A percentile compares a stretch with the other conserved stretches of the same genome.
Conservation (phyloP, 1,284 basidiomycete genomes). For the Fomitopsis schrenkii region DNA sequence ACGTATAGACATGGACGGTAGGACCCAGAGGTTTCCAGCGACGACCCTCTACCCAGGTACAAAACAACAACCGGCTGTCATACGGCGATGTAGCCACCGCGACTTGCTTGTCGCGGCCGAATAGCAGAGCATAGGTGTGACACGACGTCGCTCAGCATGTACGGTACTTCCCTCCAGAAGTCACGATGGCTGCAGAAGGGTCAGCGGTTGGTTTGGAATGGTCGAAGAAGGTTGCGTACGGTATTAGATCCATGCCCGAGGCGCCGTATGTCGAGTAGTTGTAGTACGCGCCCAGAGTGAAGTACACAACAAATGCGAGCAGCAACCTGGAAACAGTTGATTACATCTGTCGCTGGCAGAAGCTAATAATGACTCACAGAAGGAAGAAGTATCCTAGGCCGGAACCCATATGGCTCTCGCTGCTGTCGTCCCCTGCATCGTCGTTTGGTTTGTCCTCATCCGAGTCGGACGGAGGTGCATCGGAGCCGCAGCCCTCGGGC, state of each 20-base stretch:
- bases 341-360: background rate
- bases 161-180: conserved; percentile 85
- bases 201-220: conserved; percentile 7
- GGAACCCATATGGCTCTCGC: conserved; percentile 50
- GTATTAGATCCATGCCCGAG: conserved; percentile 73
- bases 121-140: conserved; percentile 72
- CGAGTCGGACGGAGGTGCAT: conserved; percentile 30
- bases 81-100: conserved; percentile 74
- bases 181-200: conserved; percentile 63
- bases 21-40: background rate
- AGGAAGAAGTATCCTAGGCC: conserved; percentile 83
- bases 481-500: conserved; percentile 46
- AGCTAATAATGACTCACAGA: conserved; percentile 47
- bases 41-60: background rate
- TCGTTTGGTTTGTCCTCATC: conserved; percentile 26
- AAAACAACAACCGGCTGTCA: conserved; percentile 29
- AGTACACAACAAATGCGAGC: conserved; percentile 63
- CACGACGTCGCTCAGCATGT: conserved; percentile 72
- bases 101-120: conserved; percentile 57
- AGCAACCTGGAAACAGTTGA: conserved; percentile 44
- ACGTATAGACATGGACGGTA: background rate
- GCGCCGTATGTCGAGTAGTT: conserved; percentile 84
- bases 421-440: conserved; percentile 29
- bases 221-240: conserved; percentile 43
- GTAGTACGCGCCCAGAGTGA: conserved; percentile 74